Evolutionary conservation across 2,329 filamentous ascomycete genomes (phyloP), one percentile per base, ranked within the genome.

Genomic region (Fusarium sp.): DNA sequence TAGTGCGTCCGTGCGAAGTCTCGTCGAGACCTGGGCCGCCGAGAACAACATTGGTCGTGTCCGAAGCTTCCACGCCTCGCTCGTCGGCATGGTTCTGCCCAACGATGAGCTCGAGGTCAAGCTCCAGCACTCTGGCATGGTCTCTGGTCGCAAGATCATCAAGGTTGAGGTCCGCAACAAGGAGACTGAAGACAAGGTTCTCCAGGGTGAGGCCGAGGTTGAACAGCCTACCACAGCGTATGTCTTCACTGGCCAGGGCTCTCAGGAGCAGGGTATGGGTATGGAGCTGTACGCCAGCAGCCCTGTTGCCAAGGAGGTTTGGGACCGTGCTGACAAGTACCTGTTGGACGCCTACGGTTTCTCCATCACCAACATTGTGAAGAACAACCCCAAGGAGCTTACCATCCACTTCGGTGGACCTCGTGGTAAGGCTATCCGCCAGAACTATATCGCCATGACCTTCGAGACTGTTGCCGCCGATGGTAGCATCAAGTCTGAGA

Each of bases 361-460:
- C 76, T 94, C 94, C 7, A 99, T 99, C 75, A 97, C 94, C 77
- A 94, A 98, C 81, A 99, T 99, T 75, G 96, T 99, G 80, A 96
- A 94, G 86, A 99, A 98, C 85, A 99, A 99, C 82, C 96, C 96
- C 68, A 97, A 97, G 85, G 96, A 98, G 82, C 90, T 99, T 56
- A 99, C 96, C 7, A 93, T 99, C 70, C 92, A 99, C 84, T 99
- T 99, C 77, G 96, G 96, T 83, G 96, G 96, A 48, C 94, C 96
- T 65, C 92, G 93, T 61, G 96, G 96, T 77, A 99, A 98, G 83
- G 94, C 93, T 51, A 99, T 99, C 73, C 93, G 96, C 67, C 92
- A 97, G 77, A 99, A 99, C 82, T 99, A 99, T 85, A 98, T 98
- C 92, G 90, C 95, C 62, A 99, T 99, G 96, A 98, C 95, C 47